Conservation (phyloP, 2,329 filamentous ascomycete species). For the Calonectria pteridis region DNA sequence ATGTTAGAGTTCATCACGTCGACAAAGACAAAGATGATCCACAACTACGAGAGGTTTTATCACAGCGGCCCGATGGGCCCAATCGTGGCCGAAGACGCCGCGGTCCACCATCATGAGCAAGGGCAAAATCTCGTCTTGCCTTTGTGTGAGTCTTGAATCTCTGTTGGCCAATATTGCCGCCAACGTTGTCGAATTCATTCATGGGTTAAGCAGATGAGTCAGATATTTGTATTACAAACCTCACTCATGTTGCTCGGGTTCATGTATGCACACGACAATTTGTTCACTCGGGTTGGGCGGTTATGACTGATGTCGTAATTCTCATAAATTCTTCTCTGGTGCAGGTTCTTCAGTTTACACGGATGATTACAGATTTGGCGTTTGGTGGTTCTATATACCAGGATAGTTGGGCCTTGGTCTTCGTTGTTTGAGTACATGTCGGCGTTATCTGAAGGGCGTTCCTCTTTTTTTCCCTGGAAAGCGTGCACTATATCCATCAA, state of each 20-base stretch:
- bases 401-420: slow-evolving; percentile 33
- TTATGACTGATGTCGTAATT: neutral
- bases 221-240: neutral
- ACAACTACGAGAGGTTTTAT: slow-evolving; percentile 82
- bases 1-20: slow-evolving; percentile 91
- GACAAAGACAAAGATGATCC: slow-evolving; percentile 93
- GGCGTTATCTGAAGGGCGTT: slow-evolving; percentile 28
- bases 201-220: neutral
- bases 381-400: slow-evolving; percentile 43
- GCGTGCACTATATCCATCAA: slow-evolving; percentile 16
- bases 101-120: slow-evolving; percentile 54
- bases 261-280: neutral
- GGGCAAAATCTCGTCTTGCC: neutral
- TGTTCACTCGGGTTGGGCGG: neutral
- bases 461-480: slow-evolving; percentile 2
- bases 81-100: slow-evolving; percentile 83
- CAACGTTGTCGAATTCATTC: neutral
- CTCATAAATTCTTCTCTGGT: neutral
- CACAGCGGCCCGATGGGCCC: slow-evolving; percentile 87
- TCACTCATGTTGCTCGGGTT: neutral
- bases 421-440: slow-evolving; percentile 28
- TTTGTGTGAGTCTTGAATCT: neutral
- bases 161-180: neutral
- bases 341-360: slow-evolving; percentile 15
- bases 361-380: slow-evolving; percentile 35